These are phyloP conservation scores for California macrophylla DNA, from an alignment of 441 rosid genomes.

Conservation along the genomic window DNA sequence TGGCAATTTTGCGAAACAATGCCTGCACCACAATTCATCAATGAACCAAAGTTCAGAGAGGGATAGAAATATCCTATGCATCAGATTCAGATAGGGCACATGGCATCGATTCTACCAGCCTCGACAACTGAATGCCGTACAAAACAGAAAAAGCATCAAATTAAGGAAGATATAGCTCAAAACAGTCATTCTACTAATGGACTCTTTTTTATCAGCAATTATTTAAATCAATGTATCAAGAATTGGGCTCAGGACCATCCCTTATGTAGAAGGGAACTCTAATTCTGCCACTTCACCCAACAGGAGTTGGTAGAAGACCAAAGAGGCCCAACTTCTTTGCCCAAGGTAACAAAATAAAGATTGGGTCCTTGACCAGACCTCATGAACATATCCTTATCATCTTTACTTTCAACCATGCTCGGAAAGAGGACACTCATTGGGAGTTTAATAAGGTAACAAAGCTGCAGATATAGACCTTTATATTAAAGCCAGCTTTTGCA, in stretches of 20 bases:
- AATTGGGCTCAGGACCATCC: too few species aligned
- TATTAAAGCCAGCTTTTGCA: slow-evolving; percentile 92
- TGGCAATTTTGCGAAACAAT: slow-evolving; percentile 53
- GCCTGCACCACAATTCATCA: slow-evolving; percentile 30
- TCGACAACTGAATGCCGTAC: neutral
- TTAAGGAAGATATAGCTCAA: neutral
- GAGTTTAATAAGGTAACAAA: neutral
- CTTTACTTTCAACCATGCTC: neutral
- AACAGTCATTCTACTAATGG: neutral
- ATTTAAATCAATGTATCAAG: too few species aligned
- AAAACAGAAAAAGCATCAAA: neutral
- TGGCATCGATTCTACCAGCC: neutral
- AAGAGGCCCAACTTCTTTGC: neutral
- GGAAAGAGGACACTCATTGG: neutral
- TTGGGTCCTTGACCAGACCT: neutral
- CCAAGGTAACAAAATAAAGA: neutral
- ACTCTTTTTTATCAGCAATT: too few species aligned
- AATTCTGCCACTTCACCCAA: too few species aligned
- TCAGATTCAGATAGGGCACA: neutral
- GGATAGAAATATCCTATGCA: neutral
- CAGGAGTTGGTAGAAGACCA: too few species aligned
- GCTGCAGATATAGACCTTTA: slow-evolving; percentile 41
- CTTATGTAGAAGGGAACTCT: too few species aligned
- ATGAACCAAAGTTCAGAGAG: slow-evolving; percentile 1
- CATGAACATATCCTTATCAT: neutral